Base-by-base conservation (phyloP, 2,329 filamentous ascomycete species). In the Fusarium sp. region DNA sequence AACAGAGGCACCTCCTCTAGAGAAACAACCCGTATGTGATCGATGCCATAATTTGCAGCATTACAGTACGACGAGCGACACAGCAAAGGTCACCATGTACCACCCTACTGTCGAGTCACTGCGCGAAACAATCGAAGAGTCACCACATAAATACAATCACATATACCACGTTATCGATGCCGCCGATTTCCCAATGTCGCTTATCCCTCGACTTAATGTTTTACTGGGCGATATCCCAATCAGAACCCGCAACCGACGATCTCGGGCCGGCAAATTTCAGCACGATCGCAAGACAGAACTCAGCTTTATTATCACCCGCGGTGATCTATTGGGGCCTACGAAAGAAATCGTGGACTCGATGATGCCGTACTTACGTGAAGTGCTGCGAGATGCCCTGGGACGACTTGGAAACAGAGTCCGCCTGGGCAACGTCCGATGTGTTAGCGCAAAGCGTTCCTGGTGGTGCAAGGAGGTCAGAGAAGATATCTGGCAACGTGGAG, bases 111-210 rank as follows among this genome's bases (percentile, higher is more conserved):
- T 98, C 68, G 87, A 94, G 45, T 90, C 93, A 4, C 90, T 99
- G 55, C 89, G 90, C 70, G 91, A 94, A 68, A 97, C 94, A 18
- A 92, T 99, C 55, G 87, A 91, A 56, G 93, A 97, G 79, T 97
- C 95, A 2, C 94, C 94, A 0, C 91, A 97, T 81, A 92, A 92
- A 78, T 88, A 92, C 77, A 98, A 99, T 76, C 93, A 98, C 80
- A 91, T 99, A 66, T 99, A 98, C 78, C 96, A 99, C 80, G 86
- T 99, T 27, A 84, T 99, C 24, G 96, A 99, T 77, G 95, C 96
- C 5, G 96, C 94, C 65, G 96, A 99, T 80, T 98, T 99, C 70
- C 96, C 96, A 22, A 92, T 99, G 88, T 98, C 96, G 3, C 82
- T 99, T 16, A 85, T 98, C 6, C 93, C 94, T 1, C 88, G 90